These are phyloP conservation scores for Triticum monococcum DNA, from an alignment of 176 grass and related monocot species.

Conservation along the genomic window DNA sequence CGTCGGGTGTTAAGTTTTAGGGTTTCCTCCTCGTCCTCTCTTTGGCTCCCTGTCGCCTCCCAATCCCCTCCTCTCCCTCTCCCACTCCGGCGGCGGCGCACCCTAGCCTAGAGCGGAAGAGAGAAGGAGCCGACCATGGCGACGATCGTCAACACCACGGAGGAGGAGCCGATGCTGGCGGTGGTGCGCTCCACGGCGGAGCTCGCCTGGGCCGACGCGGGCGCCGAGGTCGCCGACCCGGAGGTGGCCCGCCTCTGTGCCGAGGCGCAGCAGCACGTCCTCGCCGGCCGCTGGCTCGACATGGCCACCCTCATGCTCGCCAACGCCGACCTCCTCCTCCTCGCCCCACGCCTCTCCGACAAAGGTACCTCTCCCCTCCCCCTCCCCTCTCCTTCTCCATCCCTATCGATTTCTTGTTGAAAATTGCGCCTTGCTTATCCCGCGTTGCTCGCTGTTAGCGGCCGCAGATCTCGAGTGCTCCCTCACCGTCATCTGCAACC, in stretches of 20 bases:
- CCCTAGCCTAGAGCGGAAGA: background rate
- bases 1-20: conserved; percentile 34
- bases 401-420: background rate
- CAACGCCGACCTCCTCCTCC: conserved; percentile 69
- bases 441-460: too few species aligned
- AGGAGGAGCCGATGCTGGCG: conserved; percentile 88
- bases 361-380: conserved; percentile 32
- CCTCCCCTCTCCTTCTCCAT: background rate
- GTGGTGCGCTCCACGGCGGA: conserved; percentile 75
- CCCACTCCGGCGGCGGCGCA: conserved; percentile 25
- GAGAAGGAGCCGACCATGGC: conserved; percentile 43
- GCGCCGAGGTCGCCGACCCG: conserved; percentile 79
- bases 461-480: conserved; percentile 81
- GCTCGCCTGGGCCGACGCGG: conserved; percentile 86
- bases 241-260: conserved; percentile 66
- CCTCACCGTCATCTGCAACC: conserved; percentile 76
- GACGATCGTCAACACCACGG: conserved; percentile 75
- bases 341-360: conserved; percentile 51
- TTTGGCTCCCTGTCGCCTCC: background rate
- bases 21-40: conserved; percentile 22
- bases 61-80: background rate
- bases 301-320: conserved; percentile 88
- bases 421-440: background rate
- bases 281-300: conserved; percentile 62
- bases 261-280: conserved; percentile 79